A percentile compares a stretch with the other conserved stretches of the same genome.
These are phyloP conservation scores for Coffea humblotiana DNA, from an alignment of 305 asterid genomes.

Conservation along the genomic window DNA sequence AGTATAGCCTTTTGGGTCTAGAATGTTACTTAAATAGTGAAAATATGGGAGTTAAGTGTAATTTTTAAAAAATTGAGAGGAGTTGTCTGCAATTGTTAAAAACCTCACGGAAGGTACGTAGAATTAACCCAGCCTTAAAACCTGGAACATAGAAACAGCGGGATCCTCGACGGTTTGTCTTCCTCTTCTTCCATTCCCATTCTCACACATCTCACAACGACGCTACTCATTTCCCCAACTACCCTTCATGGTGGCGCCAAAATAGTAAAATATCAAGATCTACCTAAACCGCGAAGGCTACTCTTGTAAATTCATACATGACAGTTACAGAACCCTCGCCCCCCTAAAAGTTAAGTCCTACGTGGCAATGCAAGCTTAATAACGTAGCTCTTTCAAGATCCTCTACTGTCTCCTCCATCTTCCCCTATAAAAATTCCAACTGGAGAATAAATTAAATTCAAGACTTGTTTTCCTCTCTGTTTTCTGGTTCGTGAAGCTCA, in stretches of 20 bases:
- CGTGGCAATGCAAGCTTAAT: background rate
- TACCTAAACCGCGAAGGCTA: background rate
- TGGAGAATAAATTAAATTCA: background rate
- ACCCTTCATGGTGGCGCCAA: slow-evolving; percentile 11
- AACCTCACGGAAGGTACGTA: no score
- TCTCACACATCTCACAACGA: background rate
- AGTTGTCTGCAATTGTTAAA: no score
- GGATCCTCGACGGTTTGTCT: slow-evolving; percentile 22
- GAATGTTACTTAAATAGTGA: no score
- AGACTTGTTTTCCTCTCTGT: background rate
- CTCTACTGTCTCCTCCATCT: background rate
- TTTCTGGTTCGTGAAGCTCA: background rate
- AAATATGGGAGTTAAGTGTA: no score
- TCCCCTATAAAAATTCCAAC: slow-evolving; percentile 10
- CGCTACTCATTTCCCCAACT: slow-evolving; percentile 5
- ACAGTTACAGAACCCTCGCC: slow-evolving; percentile 5
- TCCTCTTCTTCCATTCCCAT: slow-evolving; percentile 33
- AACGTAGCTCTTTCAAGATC: background rate
- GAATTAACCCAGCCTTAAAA: slow-evolving; percentile 6
- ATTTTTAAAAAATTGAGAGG: no score
- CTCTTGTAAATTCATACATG: background rate
- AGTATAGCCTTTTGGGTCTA: no score
- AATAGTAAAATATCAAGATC: background rate
- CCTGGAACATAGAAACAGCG: slow-evolving; percentile 24
- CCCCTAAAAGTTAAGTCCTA: background rate